Evolutionary conservation across 805 yeast genomes (phyloP), one percentile per base, ranked within the genome.

Genomic region (Candida khao-thaluensis): DNA sequence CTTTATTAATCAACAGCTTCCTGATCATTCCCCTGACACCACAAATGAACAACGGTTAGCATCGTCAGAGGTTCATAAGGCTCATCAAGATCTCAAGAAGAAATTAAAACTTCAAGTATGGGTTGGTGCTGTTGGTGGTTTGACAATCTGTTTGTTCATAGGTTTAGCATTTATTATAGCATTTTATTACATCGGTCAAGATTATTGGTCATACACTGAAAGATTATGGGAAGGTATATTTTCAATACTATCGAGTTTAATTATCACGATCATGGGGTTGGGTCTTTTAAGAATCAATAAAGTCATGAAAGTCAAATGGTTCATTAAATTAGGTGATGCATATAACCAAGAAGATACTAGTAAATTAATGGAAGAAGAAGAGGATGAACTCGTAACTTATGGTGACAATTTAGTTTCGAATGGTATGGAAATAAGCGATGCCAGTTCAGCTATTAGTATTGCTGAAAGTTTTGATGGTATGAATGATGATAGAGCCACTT

Each of bases 181-280:
- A 4, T 89, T 89, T 59, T 87, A 88, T 53, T 56, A 80, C 31
- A 64, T 90, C 21, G 96, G 96, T 11, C 78, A 81, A 17, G 95
- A 89, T 62, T 64, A 86, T 38, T 89, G 96, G 96, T 77, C 90
- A 7, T 66, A 79, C 43, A 83, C 96, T 28, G 97, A 89, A 57
- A 79, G 93, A 52, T 71, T 86, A 38, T 89, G 95, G 85, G 97
- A 89, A 57, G 95, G 95, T 6, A 62, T 81, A 1, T 79, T 89
- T 54, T 83, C 91, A 50, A 70, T 90, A 10, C 58, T 88, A 21
- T 88, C 95, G 3, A 77, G 93, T 14, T 52, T 83, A 1, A 78
- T 89, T 42, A 89, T 89, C 43, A 85, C 95, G 1, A 64, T 81
- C 6, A 88, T 89, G 96, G 96, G 96, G 0, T 54, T 87, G 23